phyloP scores from a whole-genome alignment of 768 basidiomycete species.

The Lepiota brunneoincarnata region DNA sequence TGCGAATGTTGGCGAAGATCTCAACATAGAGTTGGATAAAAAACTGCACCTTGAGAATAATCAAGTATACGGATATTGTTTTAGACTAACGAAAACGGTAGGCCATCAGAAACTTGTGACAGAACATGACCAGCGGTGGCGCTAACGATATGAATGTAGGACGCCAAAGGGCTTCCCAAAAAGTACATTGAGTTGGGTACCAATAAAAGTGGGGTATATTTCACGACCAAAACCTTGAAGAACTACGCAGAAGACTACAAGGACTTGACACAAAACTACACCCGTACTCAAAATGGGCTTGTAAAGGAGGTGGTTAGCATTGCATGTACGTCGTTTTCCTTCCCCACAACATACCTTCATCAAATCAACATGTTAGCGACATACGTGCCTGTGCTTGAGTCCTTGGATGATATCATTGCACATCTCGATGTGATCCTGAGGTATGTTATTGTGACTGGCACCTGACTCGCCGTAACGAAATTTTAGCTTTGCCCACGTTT shows the following conservation, averaged over 20 bases:
- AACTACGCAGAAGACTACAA: slow-evolving; percentile 67
- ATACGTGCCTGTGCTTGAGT: slow-evolving; percentile 86
- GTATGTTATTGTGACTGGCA: slow-evolving; percentile 34
- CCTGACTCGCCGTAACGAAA: neutral
- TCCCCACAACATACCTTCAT: neutral
- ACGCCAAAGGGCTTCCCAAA: slow-evolving; percentile 69
- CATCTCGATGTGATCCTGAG: slow-evolving; percentile 90
- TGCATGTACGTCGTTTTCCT: slow-evolving; percentile 58
- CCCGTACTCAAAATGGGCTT: slow-evolving; percentile 70
- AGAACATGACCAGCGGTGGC: neutral
- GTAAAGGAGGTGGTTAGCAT: slow-evolving; percentile 94
- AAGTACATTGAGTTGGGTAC: slow-evolving; percentile 83
- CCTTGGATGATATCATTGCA: slow-evolving; percentile 78
- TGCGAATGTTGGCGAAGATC: slow-evolving; percentile 57
- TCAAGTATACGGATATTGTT: slow-evolving; percentile 85
- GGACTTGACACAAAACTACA: slow-evolving; percentile 67
- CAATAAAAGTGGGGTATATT: slow-evolving; percentile 83
- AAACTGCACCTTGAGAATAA: slow-evolving; percentile 96
- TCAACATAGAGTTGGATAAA: slow-evolving; percentile 85
- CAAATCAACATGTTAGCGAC: slow-evolving; percentile 55
- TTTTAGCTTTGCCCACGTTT: slow-evolving; percentile 85
- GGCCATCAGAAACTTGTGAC: slow-evolving; percentile 19
- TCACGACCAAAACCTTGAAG: slow-evolving; percentile 79
- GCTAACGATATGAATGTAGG: slow-evolving; percentile 42
- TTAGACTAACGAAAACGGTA: slow-evolving; percentile 89